A percentile compares a stretch with the other conserved stretches of the same genome.
Evolutionary conservation across 1,284 basidiomycete genomes (phyloP).

Genomic region (Naganishia sp.): DNA sequence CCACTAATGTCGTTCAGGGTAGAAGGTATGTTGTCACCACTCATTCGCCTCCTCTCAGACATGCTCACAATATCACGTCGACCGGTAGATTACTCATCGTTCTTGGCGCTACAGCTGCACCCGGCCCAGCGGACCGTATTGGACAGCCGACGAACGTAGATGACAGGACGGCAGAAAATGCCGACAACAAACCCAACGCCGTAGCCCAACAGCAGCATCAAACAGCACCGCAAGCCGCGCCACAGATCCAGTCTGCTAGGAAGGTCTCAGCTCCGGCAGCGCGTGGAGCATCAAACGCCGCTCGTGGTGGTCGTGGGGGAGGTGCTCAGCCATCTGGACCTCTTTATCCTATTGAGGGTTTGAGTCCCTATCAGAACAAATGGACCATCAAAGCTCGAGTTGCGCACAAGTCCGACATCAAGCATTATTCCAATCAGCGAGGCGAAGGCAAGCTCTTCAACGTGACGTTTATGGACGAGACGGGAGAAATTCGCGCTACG

Average conservation of each 20-base stretch:
- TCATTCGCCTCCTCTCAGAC: conserved; percentile 3
- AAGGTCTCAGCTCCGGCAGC: conserved; percentile 35
- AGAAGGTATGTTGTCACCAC: conserved; percentile 66
- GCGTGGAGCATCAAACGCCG: conserved; percentile 32
- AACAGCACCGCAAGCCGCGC: conserved; percentile 34
- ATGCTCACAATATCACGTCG: neutral
- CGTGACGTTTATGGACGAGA: conserved; percentile 91
- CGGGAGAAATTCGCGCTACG: conserved; percentile 88
- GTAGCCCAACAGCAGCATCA: conserved; percentile 36
- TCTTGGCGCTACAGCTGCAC: neutral
- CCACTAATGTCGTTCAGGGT: conserved; percentile 80
- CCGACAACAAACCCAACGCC: conserved; percentile 28
- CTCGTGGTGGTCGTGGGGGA: conserved; percentile 34
- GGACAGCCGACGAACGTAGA: conserved; percentile 65
- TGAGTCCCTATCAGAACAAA: conserved; percentile 97
- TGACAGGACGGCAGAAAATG: conserved; percentile 37
- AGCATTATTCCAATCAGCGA: conserved; percentile 81
- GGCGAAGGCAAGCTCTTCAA: conserved; percentile 97
- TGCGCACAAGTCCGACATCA: conserved; percentile 85
- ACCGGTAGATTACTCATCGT: conserved; percentile 17
- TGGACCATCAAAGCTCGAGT: conserved; percentile 98
- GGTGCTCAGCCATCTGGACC: conserved; percentile 52
- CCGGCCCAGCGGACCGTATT: conserved; percentile 26
- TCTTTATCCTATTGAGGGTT: conserved; percentile 85
- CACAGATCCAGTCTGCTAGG: conserved; percentile 40